Evolutionary conservation across 2,329 filamentous ascomycete species (phyloP).

Genomic region (Simplicillium sp.): DNA sequence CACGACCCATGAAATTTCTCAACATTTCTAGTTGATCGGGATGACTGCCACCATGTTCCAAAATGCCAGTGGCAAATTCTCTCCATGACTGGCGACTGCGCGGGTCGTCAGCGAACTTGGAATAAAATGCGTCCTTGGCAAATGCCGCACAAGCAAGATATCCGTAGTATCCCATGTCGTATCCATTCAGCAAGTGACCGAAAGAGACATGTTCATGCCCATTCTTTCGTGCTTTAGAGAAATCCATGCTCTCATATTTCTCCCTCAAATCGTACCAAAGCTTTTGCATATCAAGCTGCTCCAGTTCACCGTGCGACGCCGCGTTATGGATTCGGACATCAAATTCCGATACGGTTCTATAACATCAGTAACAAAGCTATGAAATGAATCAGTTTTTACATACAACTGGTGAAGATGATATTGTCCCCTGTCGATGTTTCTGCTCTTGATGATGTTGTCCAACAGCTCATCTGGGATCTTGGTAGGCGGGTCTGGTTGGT

Average conservation of each 20-base stretch:
- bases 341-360: neutral
- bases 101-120: neutral
- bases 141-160: slow-evolving; percentile 2
- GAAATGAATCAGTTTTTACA: no score
- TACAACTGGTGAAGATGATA: slow-evolving; percentile 2
- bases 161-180: slow-evolving; percentile 1
- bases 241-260: neutral
- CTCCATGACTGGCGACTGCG: neutral
- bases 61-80: neutral
- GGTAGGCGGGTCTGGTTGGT: neutral
- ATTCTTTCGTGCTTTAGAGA: neutral
- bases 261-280: slow-evolving; percentile 1
- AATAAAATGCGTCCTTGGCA: slow-evolving; percentile 2
- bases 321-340: neutral
- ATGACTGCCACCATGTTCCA: neutral
- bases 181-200: neutral
- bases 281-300: neutral
- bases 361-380: no score
- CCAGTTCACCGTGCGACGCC: neutral
- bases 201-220: neutral
- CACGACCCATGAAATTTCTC: neutral
- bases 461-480: neutral
- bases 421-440: neutral
- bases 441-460: neutral
- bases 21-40: neutral